These are phyloP conservation scores for Globisporangium yorkense DNA, from an alignment of 352 stramenopile genomes.

Conservation along the genomic window DNA sequence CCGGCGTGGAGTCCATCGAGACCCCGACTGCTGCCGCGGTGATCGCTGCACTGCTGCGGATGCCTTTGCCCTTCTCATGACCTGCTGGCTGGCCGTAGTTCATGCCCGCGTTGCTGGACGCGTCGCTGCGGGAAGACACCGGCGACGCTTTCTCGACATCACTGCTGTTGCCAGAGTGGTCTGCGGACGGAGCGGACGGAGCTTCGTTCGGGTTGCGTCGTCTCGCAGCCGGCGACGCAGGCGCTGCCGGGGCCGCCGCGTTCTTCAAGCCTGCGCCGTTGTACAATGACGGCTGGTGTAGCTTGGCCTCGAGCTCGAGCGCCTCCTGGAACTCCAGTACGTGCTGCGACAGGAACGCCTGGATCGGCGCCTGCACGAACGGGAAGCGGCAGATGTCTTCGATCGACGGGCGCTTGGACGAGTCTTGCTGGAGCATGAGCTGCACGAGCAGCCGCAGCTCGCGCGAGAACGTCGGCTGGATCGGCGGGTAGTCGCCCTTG, in stretches of 20 bases:
- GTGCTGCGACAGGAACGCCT: slow-evolving; percentile 81
- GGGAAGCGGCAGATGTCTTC: slow-evolving; percentile 88
- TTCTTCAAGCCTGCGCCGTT: slow-evolving; percentile 1
- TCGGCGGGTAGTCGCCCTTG: slow-evolving; percentile 79
- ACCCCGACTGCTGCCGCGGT: slow-evolving; percentile 46
- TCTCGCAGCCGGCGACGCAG: slow-evolving; percentile 33
- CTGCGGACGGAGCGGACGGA: not conserved
- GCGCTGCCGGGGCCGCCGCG: slow-evolving; percentile 1
- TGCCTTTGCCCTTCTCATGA: slow-evolving; percentile 15
- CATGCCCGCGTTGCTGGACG: slow-evolving; percentile 32
- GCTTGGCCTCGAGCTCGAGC: slow-evolving; percentile 80
- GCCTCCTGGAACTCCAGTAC: slow-evolving; percentile 84
- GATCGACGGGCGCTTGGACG: slow-evolving; percentile 81
- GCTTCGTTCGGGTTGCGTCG: slow-evolving; percentile 44
- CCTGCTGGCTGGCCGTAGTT: slow-evolving; percentile 12
- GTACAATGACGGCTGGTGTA: slow-evolving; percentile 78
- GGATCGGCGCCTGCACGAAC: slow-evolving; percentile 80
- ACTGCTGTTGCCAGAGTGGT: slow-evolving; percentile 17
- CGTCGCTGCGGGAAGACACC: slow-evolving; percentile 35
- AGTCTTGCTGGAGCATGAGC: slow-evolving; percentile 85
- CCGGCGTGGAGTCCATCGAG: slow-evolving; percentile 30
- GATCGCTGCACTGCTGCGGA: slow-evolving; percentile 51
- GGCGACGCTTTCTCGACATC: slow-evolving; percentile 35
- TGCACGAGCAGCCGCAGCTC: slow-evolving; percentile 80
- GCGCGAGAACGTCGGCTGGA: slow-evolving; percentile 70